Evolutionary conservation across 768 basidiomycete genomes (phyloP), one percentile per base, ranked within the genome.

Genomic region (Rhodosporidiobolus sp.): DNA sequence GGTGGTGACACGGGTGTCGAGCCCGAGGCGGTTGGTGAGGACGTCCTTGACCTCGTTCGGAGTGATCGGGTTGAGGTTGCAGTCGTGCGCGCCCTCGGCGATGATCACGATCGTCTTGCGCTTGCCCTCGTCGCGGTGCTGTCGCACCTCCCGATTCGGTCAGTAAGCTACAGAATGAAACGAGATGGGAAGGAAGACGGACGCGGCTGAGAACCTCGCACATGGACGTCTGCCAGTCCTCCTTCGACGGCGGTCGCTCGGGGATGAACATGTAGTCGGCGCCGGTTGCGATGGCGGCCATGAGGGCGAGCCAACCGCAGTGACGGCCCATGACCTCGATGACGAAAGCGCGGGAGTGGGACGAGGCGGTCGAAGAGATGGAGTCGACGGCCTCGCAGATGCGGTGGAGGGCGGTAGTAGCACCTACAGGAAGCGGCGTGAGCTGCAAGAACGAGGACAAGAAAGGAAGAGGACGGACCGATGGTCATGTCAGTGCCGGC

Each of bases 281-380:
- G 19, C 95, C 96, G 59, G 83, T 84, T 89, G 90, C 91, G 61
- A 97, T 89, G 72, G 90, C 94, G 19, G 94, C 96, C 78, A 94
- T 85, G 32, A 98, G 84, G 4, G 96, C 94, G 26, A 98, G 84
- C 96, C 96, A 99, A n/a, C 96, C 96, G 81, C 96, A 98, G 80
- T 98, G 92, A 67, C 95, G 84, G n/a, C 96, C 96, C 96, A 98
- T 99, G 64, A 98, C 96, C 81, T 98, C 96, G 52, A 99, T 85
- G 53, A 99, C 94, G 81, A 99, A 99, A 0, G 96, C 96, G 68
- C 96, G 87, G 38, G 94, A 97, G 81, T 99, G 96, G 66, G 92
- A 95, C 74, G 86, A 86, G 12, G 96, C 96, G 14, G 96, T 98
- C 9, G 94, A 94, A 77, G 94, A 95, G 82, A 99, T 98, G 75